Evolutionary conservation across 306 rosid species (phyloP).

Genomic region (Fragaria nilgerrensis): DNA sequence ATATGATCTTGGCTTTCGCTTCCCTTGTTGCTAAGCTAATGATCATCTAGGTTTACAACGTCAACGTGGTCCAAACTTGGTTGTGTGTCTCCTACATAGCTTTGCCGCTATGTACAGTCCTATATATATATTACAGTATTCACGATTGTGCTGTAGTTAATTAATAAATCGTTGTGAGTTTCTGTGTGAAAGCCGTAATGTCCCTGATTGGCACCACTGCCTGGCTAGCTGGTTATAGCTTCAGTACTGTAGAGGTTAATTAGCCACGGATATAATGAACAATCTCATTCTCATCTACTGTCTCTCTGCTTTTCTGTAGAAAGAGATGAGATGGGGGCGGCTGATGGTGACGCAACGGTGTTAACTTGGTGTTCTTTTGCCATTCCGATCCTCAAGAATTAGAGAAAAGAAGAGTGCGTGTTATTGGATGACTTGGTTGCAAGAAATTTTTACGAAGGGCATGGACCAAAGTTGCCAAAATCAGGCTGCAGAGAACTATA

Average conservation of each 20-base stretch:
- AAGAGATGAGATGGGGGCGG: neutral
- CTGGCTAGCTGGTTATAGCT: neutral
- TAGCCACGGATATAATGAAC: neutral
- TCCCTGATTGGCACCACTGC: neutral
- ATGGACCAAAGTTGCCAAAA: too few species aligned
- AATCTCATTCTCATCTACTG: too few species aligned
- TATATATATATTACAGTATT: neutral
- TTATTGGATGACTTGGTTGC: neutral
- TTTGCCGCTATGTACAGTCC: neutral
- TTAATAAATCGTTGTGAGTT: conserved; percentile 2
- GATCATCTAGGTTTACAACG: neutral
- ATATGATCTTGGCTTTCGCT: neutral
- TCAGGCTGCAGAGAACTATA: too few species aligned
- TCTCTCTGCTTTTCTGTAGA: neutral
- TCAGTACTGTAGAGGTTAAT: neutral
- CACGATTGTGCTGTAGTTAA: neutral
- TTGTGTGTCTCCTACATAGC: conserved; percentile 7
- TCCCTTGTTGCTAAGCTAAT: neutral
- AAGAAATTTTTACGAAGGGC: too few species aligned
- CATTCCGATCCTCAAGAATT: neutral
- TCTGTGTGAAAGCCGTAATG: conserved; percentile 5
- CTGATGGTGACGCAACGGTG: neutral
- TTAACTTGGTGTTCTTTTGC: neutral
- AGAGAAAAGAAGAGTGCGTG: neutral
- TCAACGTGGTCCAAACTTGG: conserved; percentile 4